Evolutionary conservation across 352 stramenopile genomes (phyloP).

Genomic region (Globisporangium recalcitrans): DNA sequence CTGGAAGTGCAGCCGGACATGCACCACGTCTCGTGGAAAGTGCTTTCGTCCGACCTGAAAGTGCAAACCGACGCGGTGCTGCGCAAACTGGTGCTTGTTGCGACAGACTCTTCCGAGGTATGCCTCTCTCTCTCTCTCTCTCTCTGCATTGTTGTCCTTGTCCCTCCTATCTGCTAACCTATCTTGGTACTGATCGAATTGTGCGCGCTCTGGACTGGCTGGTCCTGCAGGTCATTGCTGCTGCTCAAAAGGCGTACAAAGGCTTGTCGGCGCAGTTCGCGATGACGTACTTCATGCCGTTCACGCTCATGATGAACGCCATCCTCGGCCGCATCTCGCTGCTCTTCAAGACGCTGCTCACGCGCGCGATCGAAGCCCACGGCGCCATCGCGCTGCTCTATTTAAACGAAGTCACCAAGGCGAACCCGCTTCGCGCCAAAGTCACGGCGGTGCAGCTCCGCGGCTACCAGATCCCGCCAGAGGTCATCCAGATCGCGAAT

Average conservation of each 20-base stretch:
- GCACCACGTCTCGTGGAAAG: conserved; percentile 78
- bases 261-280: conserved; percentile 64
- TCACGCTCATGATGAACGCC: conserved; percentile 73
- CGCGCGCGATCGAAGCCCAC: conserved; percentile 59
- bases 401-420: conserved; percentile 71
- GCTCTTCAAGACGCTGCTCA: conserved; percentile 57
- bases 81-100: conserved; percentile 32
- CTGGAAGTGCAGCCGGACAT: conserved; percentile 39
- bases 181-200: background rate
- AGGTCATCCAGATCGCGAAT: conserved; percentile 52
- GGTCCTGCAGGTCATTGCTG: conserved; percentile 30
- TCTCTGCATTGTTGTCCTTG: background rate
- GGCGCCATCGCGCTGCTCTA: conserved; percentile 68
- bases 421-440: conserved; percentile 72
- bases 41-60: conserved; percentile 59
- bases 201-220: background rate
- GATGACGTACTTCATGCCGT: conserved; percentile 88
- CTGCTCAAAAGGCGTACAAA: conserved; percentile 78
- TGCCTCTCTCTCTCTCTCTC: background rate
- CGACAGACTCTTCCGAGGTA: conserved; percentile 29
- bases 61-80: conserved; percentile 40
- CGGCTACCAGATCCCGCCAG: conserved; percentile 50
- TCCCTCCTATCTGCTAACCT: background rate
- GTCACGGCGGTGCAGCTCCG: conserved; percentile 65
- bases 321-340: conserved; percentile 58